These are phyloP conservation scores for Fusarium lyarnte DNA, from an alignment of 2,329 filamentous ascomycete genomes.

Conservation along the genomic window DNA sequence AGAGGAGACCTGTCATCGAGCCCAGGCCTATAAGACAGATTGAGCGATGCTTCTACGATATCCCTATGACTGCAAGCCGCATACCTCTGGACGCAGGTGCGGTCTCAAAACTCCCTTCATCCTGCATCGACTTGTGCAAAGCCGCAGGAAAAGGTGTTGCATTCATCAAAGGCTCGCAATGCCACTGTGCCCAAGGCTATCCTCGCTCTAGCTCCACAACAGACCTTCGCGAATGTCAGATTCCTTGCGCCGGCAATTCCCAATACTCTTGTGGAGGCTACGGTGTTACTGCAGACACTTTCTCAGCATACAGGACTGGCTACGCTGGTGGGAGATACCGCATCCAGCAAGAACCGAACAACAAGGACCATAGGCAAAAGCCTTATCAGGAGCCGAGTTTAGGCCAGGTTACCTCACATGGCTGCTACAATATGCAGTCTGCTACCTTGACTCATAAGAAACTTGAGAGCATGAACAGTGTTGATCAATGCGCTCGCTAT, in stretches of 20 bases:
- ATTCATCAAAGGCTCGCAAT: background rate
- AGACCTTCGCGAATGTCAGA: background rate
- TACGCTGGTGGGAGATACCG: background rate
- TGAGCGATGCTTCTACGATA: background rate
- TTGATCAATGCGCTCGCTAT: background rate
- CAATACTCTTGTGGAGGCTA: background rate
- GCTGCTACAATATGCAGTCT: background rate
- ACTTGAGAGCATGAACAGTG: background rate
- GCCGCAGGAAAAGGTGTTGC: background rate
- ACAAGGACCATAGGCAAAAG: background rate
- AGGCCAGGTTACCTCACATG: background rate
- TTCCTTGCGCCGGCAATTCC: background rate
- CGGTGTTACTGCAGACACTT: background rate
- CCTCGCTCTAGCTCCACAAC: background rate
- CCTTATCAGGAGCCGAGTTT: background rate
- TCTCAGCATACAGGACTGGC: background rate
- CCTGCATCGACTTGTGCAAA: background rate
- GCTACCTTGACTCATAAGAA: background rate
- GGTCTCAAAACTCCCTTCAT: background rate
- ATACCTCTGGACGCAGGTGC: fast-evolving
- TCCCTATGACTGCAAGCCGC: background rate
- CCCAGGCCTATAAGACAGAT: background rate
- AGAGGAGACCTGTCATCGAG: fast-evolving
- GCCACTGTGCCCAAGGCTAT: constrained; percentile 1
- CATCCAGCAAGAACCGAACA: background rate